Evolutionary conservation across 371 early-diverging fungal genomes (phyloP).

Genomic region (Basidiobolus meristosporus): DNA sequence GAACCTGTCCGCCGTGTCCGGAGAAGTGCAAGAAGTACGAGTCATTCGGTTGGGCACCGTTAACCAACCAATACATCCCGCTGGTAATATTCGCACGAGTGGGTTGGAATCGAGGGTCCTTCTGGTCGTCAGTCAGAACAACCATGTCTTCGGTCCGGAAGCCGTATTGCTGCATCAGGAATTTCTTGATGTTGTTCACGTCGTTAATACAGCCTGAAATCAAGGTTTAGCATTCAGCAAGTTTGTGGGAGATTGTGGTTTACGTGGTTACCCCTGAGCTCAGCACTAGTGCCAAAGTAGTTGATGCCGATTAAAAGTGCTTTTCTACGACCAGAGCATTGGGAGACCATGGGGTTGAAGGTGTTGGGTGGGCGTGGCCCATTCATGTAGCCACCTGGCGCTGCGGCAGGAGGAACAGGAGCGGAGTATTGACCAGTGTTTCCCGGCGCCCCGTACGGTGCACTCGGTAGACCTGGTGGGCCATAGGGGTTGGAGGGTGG

Average conservation of each 20-base stretch:
- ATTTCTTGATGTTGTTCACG: constrained; percentile 60
- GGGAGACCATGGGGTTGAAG: constrained; percentile 13
- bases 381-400: not conserved
- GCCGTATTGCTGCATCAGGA: constrained; percentile 34
- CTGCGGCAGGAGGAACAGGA: not conserved
- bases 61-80: constrained; percentile 81
- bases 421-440: not conserved
- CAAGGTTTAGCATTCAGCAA: not conserved
- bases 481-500: not conserved
- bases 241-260: not conserved
- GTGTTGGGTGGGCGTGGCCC: too few relatives aligned
- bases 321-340: constrained; percentile 55
- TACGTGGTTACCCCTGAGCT: constrained; percentile 27
- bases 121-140: constrained; percentile 73
- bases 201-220: constrained; percentile 75
- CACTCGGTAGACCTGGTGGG: not conserved
- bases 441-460: not conserved
- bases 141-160: constrained; percentile 57
- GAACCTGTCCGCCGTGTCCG: constrained; percentile 67
- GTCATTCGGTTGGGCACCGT: constrained; percentile 68
- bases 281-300: constrained; percentile 45
- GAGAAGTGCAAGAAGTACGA: constrained; percentile 77
- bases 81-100: constrained; percentile 62
- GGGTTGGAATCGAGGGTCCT: constrained; percentile 39
- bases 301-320: constrained; percentile 88